phyloP scores from a whole-genome alignment of 495 filamentous ascomycete genomes.

The Acidomyces sp. region DNA sequence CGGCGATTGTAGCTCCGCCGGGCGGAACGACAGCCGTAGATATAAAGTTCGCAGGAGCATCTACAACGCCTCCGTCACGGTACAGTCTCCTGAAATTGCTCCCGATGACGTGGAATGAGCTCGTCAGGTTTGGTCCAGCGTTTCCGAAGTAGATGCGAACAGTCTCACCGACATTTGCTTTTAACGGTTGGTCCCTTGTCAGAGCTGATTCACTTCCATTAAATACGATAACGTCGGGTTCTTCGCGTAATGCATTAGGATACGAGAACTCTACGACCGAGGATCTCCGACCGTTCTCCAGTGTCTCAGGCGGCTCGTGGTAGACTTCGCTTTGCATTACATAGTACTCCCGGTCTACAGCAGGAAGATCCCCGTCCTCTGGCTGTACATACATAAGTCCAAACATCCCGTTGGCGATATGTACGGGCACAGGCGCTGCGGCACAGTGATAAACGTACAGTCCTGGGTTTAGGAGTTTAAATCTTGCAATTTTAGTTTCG shows the following conservation, averaged over 20 bases:
- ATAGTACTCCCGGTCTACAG: constrained; percentile 6
- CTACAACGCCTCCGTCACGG: constrained; percentile 3
- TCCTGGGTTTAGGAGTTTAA: constrained; percentile 2
- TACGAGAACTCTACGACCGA: constrained; percentile 3
- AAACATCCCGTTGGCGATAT: constrained; percentile 8
- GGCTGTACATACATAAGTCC: constrained; percentile 7
- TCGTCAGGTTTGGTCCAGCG: constrained; percentile 6
- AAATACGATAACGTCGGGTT: constrained; percentile 2
- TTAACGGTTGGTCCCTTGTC: constrained; percentile 4
- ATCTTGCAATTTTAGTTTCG: constrained; percentile 4
- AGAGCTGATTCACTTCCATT: constrained; percentile 4
- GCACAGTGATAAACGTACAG: constrained; percentile 4
- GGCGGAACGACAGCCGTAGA: constrained; percentile 3
- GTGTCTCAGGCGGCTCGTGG: constrained; percentile 4
- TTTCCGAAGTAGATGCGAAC: constrained; percentile 6
- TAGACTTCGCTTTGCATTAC: constrained; percentile 3
- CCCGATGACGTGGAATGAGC: constrained; percentile 5
- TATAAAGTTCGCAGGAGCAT: constrained; percentile 2
- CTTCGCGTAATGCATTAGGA: constrained; percentile 3
- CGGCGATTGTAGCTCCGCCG: constrained; percentile 3
- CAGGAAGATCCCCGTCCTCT: constrained; percentile 2
- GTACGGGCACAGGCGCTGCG: constrained; percentile 3
- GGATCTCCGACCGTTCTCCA: constrained; percentile 2
- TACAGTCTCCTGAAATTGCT: constrained; percentile 4
- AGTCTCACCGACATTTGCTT: neutral